Evolutionary conservation across 352 stramenopile species (phyloP).

Genomic region (Phytophthora boehmeriae): DNA sequence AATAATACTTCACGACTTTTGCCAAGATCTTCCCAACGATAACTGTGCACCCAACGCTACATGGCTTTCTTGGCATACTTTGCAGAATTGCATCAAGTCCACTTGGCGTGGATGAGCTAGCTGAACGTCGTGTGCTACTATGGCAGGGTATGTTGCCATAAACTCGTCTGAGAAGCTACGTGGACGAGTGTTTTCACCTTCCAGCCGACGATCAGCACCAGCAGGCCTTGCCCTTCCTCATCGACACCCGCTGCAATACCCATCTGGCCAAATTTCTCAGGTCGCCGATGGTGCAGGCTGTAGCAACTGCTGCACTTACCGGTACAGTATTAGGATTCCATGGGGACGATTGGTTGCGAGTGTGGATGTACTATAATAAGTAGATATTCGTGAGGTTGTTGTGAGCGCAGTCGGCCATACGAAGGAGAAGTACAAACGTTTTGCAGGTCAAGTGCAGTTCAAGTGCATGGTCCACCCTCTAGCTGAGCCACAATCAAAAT

Average conservation of each 20-base stretch:
- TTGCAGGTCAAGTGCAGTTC: background rate
- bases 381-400: too few relatives aligned
- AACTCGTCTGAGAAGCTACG: too few relatives aligned
- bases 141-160: background rate
- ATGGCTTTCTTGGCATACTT: background rate
- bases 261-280: slow-evolving; percentile 23
- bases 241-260: background rate
- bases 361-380: too few relatives aligned
- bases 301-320: background rate
- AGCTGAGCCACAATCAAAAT: slow-evolving; percentile 16
- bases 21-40: background rate
- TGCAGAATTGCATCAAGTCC: background rate
- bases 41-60: background rate
- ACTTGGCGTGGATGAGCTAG: background rate
- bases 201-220: slow-evolving; percentile 1
- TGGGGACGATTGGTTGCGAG: too few relatives aligned
- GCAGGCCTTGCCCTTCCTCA: background rate
- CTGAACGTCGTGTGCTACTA: background rate
- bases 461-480: slow-evolving; percentile 17
- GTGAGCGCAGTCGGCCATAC: too few relatives aligned
- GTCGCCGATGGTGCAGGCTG: slow-evolving; percentile 1
- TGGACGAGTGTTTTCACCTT: too few relatives aligned
- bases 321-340: too few relatives aligned
- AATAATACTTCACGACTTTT: slow-evolving; percentile 25
- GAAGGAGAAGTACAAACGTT: background rate